Base-by-base conservation (phyloP, 139 green algal genomes). In the Bryopsis sp. region DNA sequence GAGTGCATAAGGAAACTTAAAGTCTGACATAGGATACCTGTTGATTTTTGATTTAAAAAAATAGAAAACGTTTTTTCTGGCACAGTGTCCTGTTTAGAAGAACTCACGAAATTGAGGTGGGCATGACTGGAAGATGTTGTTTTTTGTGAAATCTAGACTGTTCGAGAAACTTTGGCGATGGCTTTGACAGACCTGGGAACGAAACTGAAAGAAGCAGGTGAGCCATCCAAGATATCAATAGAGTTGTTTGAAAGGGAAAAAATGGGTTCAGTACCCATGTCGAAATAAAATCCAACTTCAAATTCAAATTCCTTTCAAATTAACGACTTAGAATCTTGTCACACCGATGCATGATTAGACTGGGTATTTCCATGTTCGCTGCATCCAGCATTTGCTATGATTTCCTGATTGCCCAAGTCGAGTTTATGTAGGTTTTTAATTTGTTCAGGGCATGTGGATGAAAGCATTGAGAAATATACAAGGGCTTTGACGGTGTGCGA, bases 101-200 rank as follows among this genome's bases (percentile, higher is more conserved):
- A 24, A 11, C 37, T 47, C 5, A 7, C 22, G n/a, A 38, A 8
- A 46, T 24, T 65, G 26, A 26, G 15, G 26, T 22, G 24, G 5
- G 6, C 3, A 46, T 65, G 3, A 26, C 32, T 65, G 11, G 15
- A 43, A 61, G 43, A 50, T 11, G 15, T 50, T 50, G 19, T 61
- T 33, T 15, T 34, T 50, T 11, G 22, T 34, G 24, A 15, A 48
- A 15, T 43, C 37, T 33, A 54, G 67, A 71, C 33, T 1, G 58
- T 81, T 2, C 54, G 65, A 29, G 72, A 89, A 34, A 80, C 74
- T 15, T 77, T 95, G 59, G 91, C 89, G 2, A 74, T 84, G 7
- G 81, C 89, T 37, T 79, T 96, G 1, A 96, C 84, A 19, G 91
- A 96, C 71, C n/a, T 94, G 5, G 91, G 84, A 47, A 96, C 88